Evolutionary conservation across 805 yeast species (phyloP), one percentile per base, ranked within the genome.

Genomic region (Wickerhamiella qilinensis): DNA sequence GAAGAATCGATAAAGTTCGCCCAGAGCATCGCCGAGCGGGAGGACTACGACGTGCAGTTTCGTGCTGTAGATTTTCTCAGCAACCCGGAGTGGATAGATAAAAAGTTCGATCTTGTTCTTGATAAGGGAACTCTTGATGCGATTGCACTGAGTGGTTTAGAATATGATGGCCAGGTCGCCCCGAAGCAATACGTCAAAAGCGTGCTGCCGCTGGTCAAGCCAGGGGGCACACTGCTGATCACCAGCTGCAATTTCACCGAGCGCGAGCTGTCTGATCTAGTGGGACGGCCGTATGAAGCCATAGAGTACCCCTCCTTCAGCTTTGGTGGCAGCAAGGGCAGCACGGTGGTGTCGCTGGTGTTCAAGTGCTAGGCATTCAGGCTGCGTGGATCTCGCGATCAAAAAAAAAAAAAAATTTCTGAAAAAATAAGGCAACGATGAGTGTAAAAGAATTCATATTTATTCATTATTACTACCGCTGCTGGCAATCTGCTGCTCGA

Each of bases 111-210:
- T 52, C 56, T 91, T 7, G 71, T 88, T 1, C 60, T 85, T 15
- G 99, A 91, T 58, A 91, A 91, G 56, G 99, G 99, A 7, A 91
- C 99, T 0, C 60, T 91, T 18, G 99, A 91, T 60, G 99, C 99
- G 4, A 88, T 91, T 44, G 96, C 95, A 0, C 65, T 91, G 33
- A 82, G 83, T 55, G 78, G 77, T 18, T 47, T 62, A 2, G 66
- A 58, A 17, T 70, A 69, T 42, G 66, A 58, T 7, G 60, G 59
- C 11, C 65, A 63, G 6, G 44, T 48, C 2, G 52, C 56, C 6
- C 52, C 51, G 3, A 49, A 47, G 1, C 47, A 47, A 68, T 88
- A 91, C 50, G 74, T 85, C 0, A 45, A 47, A 0, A 75, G 71
- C 27, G 75, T 83, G 17, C 62, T 63, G 34, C 66, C 68, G 39